phyloP scores from a whole-genome alignment of 257 asterid species.

The Solanum chilense region DNA sequence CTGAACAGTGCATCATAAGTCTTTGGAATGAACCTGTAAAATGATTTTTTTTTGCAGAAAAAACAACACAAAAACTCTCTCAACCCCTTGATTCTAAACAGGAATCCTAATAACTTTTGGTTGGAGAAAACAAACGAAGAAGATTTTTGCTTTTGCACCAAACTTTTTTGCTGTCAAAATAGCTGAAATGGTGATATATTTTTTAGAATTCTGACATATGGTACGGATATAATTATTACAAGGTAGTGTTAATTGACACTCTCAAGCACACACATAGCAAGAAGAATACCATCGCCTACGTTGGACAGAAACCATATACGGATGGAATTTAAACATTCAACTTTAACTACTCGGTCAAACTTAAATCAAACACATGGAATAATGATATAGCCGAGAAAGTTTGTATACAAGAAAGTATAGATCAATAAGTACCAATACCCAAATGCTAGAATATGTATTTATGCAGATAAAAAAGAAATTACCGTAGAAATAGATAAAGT shows the following conservation, averaged over 20 bases:
- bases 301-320: neutral
- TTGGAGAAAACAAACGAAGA: neutral
- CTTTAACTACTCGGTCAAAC: neutral
- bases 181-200: neutral
- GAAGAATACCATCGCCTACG: neutral
- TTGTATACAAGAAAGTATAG: neutral
- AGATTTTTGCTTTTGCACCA: neutral
- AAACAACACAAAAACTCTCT: neutral
- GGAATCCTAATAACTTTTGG: neutral
- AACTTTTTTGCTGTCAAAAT: neutral
- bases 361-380: neutral
- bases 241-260: neutral
- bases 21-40: neutral
- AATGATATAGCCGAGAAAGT: neutral
- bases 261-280: neutral
- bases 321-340: neutral
- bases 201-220: neutral
- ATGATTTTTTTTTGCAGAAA: neutral
- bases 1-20: neutral
- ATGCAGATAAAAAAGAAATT: neutral
- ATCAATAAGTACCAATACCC: neutral
- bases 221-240: neutral
- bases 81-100: neutral
- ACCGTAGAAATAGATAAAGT: neutral
- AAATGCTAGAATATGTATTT: neutral